These are phyloP conservation scores for Pleurotus cornucopiae DNA, from an alignment of 768 basidiomycete species.

Conservation along the genomic window DNA sequence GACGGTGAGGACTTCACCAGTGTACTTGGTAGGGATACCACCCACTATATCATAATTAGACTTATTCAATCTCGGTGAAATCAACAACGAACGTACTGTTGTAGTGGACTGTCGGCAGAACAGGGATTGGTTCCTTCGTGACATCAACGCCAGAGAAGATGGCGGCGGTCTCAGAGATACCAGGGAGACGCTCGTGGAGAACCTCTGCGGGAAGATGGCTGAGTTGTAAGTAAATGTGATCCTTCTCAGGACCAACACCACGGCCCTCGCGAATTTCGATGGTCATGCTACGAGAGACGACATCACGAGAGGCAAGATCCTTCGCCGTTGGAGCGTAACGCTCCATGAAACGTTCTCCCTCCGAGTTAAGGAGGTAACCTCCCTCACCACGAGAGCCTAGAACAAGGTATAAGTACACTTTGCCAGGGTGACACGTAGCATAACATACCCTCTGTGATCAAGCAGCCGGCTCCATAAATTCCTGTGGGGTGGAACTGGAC, in stretches of 20 bases:
- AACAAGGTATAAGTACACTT: constrained; percentile 1
- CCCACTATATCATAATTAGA: constrained; percentile 62
- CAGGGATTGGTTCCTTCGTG: constrained; percentile 99
- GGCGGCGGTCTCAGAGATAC: constrained; percentile 99
- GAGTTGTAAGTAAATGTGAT: constrained; percentile 94
- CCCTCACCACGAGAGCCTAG: constrained; percentile 97
- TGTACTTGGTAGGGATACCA: constrained; percentile 98
- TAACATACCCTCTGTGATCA: constrained; percentile 88
- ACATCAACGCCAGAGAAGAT: constrained; percentile 99
- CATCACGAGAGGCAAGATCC: constrained; percentile 98
- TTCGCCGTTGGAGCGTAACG: constrained; percentile 99
- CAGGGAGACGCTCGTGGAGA: constrained; percentile 93
- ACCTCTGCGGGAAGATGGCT: constrained; percentile 96
- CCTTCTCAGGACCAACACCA: constrained; percentile 97
- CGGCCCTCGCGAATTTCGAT: constrained; percentile 98
- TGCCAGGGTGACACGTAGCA: background rate
- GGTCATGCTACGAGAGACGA: constrained; percentile 99
- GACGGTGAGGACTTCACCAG: constrained; percentile 90
- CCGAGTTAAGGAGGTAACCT: constrained; percentile 95
- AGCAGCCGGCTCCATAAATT: constrained; percentile 98
- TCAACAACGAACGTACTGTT: constrained; percentile 65
- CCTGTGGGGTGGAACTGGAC: constrained; percentile 99
- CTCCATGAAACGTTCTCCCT: constrained; percentile 99
- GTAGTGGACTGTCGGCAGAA: constrained; percentile 97
- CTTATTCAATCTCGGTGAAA: constrained; percentile 10